A percentile compares a stretch with the other conserved stretches of the same genome.
These are phyloP conservation scores for Boletus subparvulus DNA, from an alignment of 768 basidiomycete species.

Conservation along the genomic window DNA sequence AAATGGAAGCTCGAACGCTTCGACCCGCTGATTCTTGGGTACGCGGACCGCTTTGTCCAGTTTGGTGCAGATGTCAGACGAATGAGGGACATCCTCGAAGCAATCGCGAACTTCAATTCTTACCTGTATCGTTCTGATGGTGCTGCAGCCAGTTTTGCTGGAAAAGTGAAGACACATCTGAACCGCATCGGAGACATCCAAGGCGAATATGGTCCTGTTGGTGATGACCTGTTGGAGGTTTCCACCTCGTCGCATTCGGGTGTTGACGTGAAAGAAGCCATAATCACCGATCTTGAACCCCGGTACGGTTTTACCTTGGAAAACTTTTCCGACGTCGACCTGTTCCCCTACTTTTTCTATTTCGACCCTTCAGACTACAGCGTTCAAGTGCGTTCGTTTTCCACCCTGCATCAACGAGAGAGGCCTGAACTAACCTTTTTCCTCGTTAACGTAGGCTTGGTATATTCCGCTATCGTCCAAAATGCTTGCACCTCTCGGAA, in stretches of 20 bases:
- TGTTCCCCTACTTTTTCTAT: slow-evolving; percentile 27
- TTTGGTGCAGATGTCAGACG: slow-evolving; percentile 3
- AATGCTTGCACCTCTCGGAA: slow-evolving; percentile 10
- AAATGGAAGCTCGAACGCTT: slow-evolving; percentile 19
- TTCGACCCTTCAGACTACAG: slow-evolving; percentile 24
- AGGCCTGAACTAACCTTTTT: background rate
- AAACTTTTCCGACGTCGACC: slow-evolving; percentile 15
- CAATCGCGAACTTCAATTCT: slow-evolving; percentile 20
- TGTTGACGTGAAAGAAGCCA: slow-evolving; percentile 8
- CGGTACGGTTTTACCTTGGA: slow-evolving; percentile 19
- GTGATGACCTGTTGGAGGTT: slow-evolving; percentile 8
- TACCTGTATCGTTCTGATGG: slow-evolving; percentile 19
- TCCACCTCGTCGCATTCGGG: slow-evolving; percentile 1
- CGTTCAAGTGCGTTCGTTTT: slow-evolving; percentile 9
- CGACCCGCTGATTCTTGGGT: slow-evolving; percentile 10
- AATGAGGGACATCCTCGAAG: slow-evolving; percentile 5
- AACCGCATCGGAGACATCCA: background rate
- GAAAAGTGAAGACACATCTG: slow-evolving; percentile 13
- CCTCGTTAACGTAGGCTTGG: slow-evolving; percentile 8
- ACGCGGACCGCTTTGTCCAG: slow-evolving; percentile 1
- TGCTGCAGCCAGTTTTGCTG: slow-evolving; percentile 5
- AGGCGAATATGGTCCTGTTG: slow-evolving; percentile 5
- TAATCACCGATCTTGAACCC: slow-evolving; percentile 8
- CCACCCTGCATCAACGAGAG: background rate
- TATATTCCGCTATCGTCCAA: slow-evolving; percentile 9